These are phyloP conservation scores for Ogataea methanolica DNA, from an alignment of 805 yeast genomes.

Conservation along the genomic window DNA sequence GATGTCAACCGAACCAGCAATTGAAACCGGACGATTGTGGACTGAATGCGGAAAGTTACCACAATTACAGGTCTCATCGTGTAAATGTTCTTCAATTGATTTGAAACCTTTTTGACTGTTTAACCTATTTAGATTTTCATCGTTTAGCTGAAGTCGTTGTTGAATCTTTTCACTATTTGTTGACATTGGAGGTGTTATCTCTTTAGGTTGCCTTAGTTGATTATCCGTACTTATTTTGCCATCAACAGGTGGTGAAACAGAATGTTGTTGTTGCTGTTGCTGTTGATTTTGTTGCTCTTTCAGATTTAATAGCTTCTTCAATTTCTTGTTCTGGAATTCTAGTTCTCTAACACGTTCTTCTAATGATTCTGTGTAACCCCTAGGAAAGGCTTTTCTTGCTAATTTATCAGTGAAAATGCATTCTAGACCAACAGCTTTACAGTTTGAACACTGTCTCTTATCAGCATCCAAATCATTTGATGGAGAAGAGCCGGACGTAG, in stretches of 20 bases:
- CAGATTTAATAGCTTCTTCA: conserved; percentile 57
- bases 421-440: conserved; percentile 79
- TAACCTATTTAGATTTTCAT: conserved; percentile 27
- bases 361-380: conserved; percentile 87
- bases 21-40: conserved; percentile 60
- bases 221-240: not conserved
- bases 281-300: conserved; percentile 28
- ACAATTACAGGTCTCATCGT: conserved; percentile 56
- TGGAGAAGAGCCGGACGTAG: not conserved
- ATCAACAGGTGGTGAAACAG: not conserved
- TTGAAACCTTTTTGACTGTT: conserved; percentile 21
- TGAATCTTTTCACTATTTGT: not conserved
- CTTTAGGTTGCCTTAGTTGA: not conserved
- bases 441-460: conserved; percentile 68
- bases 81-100: conserved; percentile 31
- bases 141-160: conserved; percentile 15
- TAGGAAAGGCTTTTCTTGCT: conserved; percentile 82
- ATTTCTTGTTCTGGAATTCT: conserved; percentile 72
- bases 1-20: conserved; percentile 55
- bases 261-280: not conserved
- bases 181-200: not conserved
- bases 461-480: conserved; percentile 33
- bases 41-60: conserved; percentile 48
- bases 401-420: conserved; percentile 85
- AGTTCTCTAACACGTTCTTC: conserved; percentile 86